These are phyloP conservation scores for Lasiodiplodia hormozganensis DNA, from an alignment of 2,329 filamentous ascomycete genomes.

Conservation along the genomic window DNA sequence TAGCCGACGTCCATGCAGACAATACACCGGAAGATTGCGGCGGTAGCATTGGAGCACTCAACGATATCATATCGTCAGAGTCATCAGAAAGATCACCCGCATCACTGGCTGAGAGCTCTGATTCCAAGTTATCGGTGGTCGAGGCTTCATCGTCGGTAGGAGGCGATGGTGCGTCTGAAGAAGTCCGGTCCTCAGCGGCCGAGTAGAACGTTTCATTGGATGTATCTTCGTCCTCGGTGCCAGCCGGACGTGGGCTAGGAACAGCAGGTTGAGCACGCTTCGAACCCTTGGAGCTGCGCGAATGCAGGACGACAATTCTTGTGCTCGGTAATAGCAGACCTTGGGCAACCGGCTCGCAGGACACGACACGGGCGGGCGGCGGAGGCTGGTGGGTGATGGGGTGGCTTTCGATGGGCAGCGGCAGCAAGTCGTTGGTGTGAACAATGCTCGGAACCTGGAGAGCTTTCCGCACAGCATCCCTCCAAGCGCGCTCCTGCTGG, in stretches of 20 bases:
- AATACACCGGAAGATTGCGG: slow-evolving; percentile 80
- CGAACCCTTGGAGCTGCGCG: slow-evolving; percentile 62
- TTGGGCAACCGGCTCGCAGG: slow-evolving; percentile 95
- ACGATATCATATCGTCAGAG: slow-evolving; percentile 91
- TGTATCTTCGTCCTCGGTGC: slow-evolving; percentile 74
- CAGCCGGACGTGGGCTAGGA: slow-evolving; percentile 60
- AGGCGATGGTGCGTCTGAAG: slow-evolving; percentile 48
- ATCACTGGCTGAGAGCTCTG: slow-evolving; percentile 68
- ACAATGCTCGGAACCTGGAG: slow-evolving; percentile 76
- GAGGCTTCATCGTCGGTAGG: slow-evolving; percentile 46
- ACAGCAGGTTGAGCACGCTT: slow-evolving; percentile 49
- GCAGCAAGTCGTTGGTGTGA: slow-evolving; percentile 83
- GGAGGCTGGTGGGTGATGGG: slow-evolving; percentile 85
- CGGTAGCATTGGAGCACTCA: slow-evolving; percentile 79
- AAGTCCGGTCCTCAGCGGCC: slow-evolving; percentile 75
- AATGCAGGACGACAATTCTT: slow-evolving; percentile 79
- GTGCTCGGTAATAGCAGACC: slow-evolving; percentile 79
- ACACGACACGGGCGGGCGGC: slow-evolving; percentile 83
- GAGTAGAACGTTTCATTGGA: slow-evolving; percentile 93
- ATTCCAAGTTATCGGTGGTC: slow-evolving; percentile 53
- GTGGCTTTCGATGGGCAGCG: slow-evolving; percentile 77
- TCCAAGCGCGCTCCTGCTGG: slow-evolving; percentile 46
- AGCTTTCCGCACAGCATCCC: slow-evolving; percentile 69
- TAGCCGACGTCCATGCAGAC: slow-evolving; percentile 80
- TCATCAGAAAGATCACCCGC: slow-evolving; percentile 88